Evolutionary conservation across 345 rosid species (phyloP).

Genomic region (Euphorbia lathyris): DNA sequence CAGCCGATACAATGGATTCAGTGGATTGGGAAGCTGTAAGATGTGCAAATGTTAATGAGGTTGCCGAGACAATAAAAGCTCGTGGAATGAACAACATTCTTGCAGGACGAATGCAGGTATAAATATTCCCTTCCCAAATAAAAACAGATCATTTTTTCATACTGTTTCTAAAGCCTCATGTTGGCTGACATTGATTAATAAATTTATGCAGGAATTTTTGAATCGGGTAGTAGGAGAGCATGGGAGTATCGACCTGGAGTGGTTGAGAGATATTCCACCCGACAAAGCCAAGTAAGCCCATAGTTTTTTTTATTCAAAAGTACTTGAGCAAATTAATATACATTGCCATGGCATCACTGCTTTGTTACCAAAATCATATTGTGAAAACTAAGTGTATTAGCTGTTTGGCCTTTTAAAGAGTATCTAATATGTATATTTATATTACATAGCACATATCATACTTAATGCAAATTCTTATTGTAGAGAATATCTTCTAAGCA

Average conservation of each 20-base stretch:
- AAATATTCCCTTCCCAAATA: conserved; percentile 1
- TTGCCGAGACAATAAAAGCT: conserved; percentile 30
- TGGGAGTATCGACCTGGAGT: conserved; percentile 25
- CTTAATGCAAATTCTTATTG: not conserved
- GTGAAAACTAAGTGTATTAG: not conserved
- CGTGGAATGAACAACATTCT: conserved; percentile 34
- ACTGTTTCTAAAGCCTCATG: not conserved
- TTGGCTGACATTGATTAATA: conserved; percentile 17
- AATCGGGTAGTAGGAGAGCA: conserved; percentile 25
- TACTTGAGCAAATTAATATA: not conserved
- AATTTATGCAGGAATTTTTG: conserved; percentile 25
- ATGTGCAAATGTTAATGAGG: conserved; percentile 28
- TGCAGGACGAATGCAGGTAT: conserved; percentile 28
- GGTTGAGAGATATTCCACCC: conserved; percentile 32
- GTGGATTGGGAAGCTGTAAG: conserved; percentile 33
- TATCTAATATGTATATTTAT: not conserved
- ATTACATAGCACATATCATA: too few relatives aligned
- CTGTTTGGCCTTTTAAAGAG: not conserved
- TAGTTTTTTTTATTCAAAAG: not conserved
- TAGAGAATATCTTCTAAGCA: conserved; percentile 29
- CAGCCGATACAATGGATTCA: conserved; percentile 27
- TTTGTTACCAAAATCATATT: not conserved
- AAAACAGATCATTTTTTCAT: not conserved
- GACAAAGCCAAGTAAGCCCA: conserved; percentile 35
- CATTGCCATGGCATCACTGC: not conserved